phyloP scores from a whole-genome alignment of 345 rosid species.

The Hibiscus syriacus region DNA sequence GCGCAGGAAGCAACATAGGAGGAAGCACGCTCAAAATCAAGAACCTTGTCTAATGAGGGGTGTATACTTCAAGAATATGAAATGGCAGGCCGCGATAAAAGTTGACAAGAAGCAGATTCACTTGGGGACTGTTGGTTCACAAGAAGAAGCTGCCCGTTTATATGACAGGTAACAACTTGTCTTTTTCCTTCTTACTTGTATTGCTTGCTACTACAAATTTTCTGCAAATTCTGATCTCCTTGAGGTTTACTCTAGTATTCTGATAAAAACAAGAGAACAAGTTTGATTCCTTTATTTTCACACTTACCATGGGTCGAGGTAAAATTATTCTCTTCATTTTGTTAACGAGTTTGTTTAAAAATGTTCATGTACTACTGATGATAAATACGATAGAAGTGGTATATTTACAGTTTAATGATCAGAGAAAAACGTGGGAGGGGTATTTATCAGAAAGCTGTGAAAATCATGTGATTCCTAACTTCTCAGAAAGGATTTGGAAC shows the following conservation, averaged over 20 bases:
- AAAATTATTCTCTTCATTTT: neutral
- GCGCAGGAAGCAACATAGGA: constrained; percentile 83
- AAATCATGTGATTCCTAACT: neutral
- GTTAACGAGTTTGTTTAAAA: neutral
- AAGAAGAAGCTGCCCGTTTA: constrained; percentile 90
- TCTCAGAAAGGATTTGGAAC: neutral
- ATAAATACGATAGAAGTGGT: neutral
- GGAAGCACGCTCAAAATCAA: constrained; percentile 80
- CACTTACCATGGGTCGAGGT: neutral
- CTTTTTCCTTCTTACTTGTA: neutral
- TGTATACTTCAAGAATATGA: constrained; percentile 95
- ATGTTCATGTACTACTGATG: neutral
- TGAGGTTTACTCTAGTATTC: no score
- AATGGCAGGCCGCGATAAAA: constrained; percentile 99
- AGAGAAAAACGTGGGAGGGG: neutral
- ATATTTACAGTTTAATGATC: neutral
- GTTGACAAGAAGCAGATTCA: constrained; percentile 96
- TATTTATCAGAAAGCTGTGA: neutral
- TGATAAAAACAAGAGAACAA: neutral
- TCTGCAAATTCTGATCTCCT: neutral
- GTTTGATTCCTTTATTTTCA: neutral
- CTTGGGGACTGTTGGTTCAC: constrained; percentile 87
- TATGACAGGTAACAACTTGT: constrained; percentile 60
- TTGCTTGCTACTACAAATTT: neutral
- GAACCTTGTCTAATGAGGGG: constrained; percentile 97